Evolutionary conservation across 169 alveolate genomes (phyloP), one percentile per base, ranked within the genome.

Genomic region (Eimeria acervulina): DNA sequence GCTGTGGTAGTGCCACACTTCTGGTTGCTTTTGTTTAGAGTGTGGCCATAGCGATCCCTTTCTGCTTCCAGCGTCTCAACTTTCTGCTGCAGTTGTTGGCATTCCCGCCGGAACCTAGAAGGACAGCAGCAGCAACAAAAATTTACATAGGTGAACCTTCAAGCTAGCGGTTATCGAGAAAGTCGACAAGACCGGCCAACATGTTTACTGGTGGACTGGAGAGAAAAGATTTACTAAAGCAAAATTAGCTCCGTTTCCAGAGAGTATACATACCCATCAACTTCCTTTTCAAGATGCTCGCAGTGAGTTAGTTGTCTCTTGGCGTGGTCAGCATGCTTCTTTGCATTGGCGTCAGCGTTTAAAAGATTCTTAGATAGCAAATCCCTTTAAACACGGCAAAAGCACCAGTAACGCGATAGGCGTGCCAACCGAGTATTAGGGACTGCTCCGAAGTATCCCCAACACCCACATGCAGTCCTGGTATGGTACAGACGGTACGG

Each of bases 41-140:
- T 90, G 59, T 72, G 90, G 97, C 98, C 97, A 97, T 98, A 90
- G 96, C 98, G 23, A 96, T 90, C 33, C 95, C 96, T 42, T 47
- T 66, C 91, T 80, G 95, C 44, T 87, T 90, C 96, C 23, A 94
- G 97, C 33, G 95, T 83, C 38, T 88, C 78, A 31, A 95, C 93
- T 42, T 85, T 92, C 61, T 87, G 93, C 63, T 87, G 93, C 40
- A 87, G 80, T 38, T 87, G 93, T 19, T 87, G 93, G 63, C 93
- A 87, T 42, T 87, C 93, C 31, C 93, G 93, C 42, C 93, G 93
- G 80, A 87, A 87, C 93, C 93, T 87, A 52, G 2, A 28, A 26
- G 44, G 23, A 47, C 8, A 80, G 23, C 23, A 26, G 89, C 33
- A 44, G 89, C 19, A 26, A 40, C 68, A 23, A 42, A 42, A 42